These are phyloP conservation scores for Choiromyces venosus DNA, from an alignment of 495 filamentous ascomycete species.

Conservation along the genomic window DNA sequence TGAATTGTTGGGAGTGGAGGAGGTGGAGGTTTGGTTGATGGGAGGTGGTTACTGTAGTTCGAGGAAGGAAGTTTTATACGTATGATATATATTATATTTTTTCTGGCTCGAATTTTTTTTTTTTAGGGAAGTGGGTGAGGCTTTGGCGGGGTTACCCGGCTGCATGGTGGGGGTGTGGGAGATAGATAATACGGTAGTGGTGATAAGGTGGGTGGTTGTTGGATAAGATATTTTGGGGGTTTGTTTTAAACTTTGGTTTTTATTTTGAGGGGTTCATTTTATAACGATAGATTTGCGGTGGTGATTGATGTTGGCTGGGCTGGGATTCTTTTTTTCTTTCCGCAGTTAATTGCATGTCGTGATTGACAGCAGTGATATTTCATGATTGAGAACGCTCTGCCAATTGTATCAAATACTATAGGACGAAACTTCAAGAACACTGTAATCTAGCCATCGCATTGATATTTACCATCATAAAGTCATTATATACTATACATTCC, in stretches of 20 bases:
- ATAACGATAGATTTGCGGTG: neutral
- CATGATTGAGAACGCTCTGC: neutral
- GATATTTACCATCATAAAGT: neutral
- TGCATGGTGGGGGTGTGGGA: neutral
- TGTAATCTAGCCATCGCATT: neutral
- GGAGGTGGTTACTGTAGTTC: slow-evolving; percentile 11
- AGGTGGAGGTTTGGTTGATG: slow-evolving; percentile 10
- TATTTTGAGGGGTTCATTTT: too few species aligned
- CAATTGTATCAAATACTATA: neutral
- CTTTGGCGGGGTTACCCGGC: slow-evolving; percentile 10
- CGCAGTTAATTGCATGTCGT: neutral
- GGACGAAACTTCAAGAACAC: neutral
- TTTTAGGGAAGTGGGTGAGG: slow-evolving; percentile 16
- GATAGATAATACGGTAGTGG: neutral
- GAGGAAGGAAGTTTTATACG: slow-evolving; percentile 22
- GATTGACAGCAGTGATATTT: neutral
- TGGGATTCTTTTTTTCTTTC: neutral
- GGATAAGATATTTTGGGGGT: neutral
- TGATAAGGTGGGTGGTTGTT: neutral
- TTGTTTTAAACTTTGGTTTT: neutral
- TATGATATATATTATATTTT: slow-evolving; percentile 5
- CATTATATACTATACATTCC: neutral
- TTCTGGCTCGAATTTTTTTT: slow-evolving; percentile 11
- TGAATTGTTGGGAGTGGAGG: slow-evolving; percentile 12
- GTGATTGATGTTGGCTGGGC: neutral